Base-by-base conservation (phyloP, 768 basidiomycete species). In the Lepiota brunneoincarnata region DNA sequence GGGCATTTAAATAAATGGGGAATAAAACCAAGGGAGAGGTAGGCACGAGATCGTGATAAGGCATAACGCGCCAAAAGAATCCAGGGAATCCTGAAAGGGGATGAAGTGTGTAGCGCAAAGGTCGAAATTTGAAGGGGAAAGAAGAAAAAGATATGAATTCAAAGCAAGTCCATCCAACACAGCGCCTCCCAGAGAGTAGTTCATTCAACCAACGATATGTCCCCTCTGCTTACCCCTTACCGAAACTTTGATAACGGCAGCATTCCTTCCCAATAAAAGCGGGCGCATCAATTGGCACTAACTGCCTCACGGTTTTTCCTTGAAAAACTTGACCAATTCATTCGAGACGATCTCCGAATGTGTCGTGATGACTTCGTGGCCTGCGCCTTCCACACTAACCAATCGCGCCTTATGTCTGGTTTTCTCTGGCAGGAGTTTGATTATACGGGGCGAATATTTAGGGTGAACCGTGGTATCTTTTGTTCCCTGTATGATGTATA, bases 381-480 rank as follows among this genome's bases (percentile, higher is more conserved):
- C 75, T 0, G 76, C 84, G 21, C 75, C 79, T 21, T 79, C 69
- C 31, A 86, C 67, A 3, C 69, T 77, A 38, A 82, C 64, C 20
- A 84, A 64, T 36, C 72, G 70, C 10, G 78, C 74, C 31, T 61
- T 54, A 28, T 55, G 61, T n/a, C 66, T 58, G 0, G 73, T 68
- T 23, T 56, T 58, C 9, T 69, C 59, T 5, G 79, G 75, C 4
- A 84, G 67, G 12, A 79, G 72, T 2, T 65, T 58, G 36, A 74
- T 65, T 34, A 85, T 81, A 21, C 72, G 67, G 15, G 70, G 51
- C 1, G 83, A 75, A 54, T 85, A 84, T 57, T 77, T 77, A 28
- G 78, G 76, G 6, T 77, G 74, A 3, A 86, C 83, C 0, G 81
- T 81, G 6, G 62, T 68, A 61, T 86, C 84, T 20, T 73, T 69